These are phyloP conservation scores for Fragaria nilgerrensis DNA, from an alignment of 306 rosid genomes.

Conservation along the genomic window DNA sequence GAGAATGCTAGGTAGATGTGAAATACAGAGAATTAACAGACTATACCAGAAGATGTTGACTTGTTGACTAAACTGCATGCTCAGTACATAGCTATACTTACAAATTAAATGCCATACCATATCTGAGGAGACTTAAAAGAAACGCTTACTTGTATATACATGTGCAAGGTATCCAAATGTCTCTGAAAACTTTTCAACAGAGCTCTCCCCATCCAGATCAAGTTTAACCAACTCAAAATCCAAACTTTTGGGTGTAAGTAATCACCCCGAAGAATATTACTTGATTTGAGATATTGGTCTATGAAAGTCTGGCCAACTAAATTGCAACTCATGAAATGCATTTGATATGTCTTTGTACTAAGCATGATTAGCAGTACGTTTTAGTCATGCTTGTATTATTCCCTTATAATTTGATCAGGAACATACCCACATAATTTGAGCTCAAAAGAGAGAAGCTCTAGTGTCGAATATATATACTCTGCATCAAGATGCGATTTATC, in stretches of 20 bases:
- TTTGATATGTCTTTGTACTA: not conserved
- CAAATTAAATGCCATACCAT: not conserved
- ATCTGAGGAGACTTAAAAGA: not conserved
- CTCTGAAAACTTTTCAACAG: slow-evolving; percentile 66
- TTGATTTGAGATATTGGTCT: slow-evolving; percentile 64
- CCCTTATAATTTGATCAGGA: slow-evolving; percentile 36
- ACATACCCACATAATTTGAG: slow-evolving; percentile 60
- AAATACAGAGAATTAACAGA: not conserved
- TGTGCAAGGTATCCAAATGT: slow-evolving; percentile 85
- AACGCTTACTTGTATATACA: slow-evolving; percentile 59
- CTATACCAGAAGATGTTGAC: not conserved
- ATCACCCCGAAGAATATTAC: slow-evolving; percentile 56
- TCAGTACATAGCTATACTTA: not conserved
- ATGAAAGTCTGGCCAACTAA: slow-evolving; percentile 64
- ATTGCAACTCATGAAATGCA: not conserved
- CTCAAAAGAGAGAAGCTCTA: slow-evolving; percentile 63
- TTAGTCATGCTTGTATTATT: slow-evolving; percentile 40
- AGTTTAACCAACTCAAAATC: slow-evolving; percentile 76
- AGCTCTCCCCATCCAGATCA: slow-evolving; percentile 59
- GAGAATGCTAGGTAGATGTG: not conserved
- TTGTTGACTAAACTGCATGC: not conserved
- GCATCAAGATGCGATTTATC: slow-evolving; percentile 61
- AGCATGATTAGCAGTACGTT: not conserved
- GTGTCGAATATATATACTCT: slow-evolving; percentile 34
- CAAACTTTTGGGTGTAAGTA: slow-evolving; percentile 69